Evolutionary conservation across 2,329 filamentous ascomycete species (phyloP), one percentile per base, ranked within the genome.

Genomic region (Shiraia bambusicola): DNA sequence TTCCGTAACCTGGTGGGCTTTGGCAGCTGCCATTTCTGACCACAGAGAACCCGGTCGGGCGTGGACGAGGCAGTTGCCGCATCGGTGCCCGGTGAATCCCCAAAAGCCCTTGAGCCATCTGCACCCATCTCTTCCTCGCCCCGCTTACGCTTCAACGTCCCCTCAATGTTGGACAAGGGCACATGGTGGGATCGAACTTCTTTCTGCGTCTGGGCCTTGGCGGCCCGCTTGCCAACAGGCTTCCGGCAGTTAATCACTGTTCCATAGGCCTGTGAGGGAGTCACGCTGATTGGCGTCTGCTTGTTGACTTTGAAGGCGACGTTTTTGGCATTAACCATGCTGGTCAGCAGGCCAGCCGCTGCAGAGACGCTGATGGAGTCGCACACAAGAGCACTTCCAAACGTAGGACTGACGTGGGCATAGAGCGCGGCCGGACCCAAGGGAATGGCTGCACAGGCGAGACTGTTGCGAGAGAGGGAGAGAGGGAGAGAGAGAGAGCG

Each of bases 261-360:
- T 30, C 55, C 58, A 47, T 58, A 65, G 28, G 65, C 59, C 28
- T 58, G 61, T 11, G 58, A 54, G 7, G 58, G 55, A 12, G 54
- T 47, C 25, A 56, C 59, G 33, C 45, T 49, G 25, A 54, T 50
- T 9, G 63, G 61, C 24, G 57, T 56, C 55, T 67, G 65, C 50
- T 65, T 64, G 51, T 65, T 59, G 61, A 67, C 65, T 54, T 59
- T 66, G 57, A 67, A 67, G 42, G 61, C 58, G 54, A 63, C 63
- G 50, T 64, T 58, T 52, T 65, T 67, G 19, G 61, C 58, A 58
- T 67, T 66, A 46, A 67, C 63, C 65, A 67, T 67, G 52, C 61
- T 58, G 49, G 54, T 60, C 60, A 62, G 60, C 63, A 59, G 59
- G 53, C 52, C 59, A 61, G 63, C 56, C 52, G 61, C 54, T 57